Evolutionary conservation across 208 protist species (phyloP), one percentile per base, ranked within the genome.

Genomic region (Trichomonas vaginalis): DNA sequence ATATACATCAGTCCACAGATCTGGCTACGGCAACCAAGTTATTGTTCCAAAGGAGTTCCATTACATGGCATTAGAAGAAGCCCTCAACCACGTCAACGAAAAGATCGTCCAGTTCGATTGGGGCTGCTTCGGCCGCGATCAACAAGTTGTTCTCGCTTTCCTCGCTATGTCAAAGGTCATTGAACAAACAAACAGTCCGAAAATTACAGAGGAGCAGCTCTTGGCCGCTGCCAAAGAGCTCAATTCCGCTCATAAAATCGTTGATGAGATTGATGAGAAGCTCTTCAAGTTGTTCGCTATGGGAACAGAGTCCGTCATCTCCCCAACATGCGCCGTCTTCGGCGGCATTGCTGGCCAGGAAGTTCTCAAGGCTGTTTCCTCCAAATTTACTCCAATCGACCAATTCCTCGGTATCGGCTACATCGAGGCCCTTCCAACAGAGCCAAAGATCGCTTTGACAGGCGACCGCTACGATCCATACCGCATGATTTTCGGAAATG

Each of bases 401-500:
- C 97, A 98, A 95, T 88, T 79, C 79, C 10, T 96, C 0, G 51
- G n/a, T 32, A 95, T 86, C 23, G 95, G 42, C 12, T 92, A 95
- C 45, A 51, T 96, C 39, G 70, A 96, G 45, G n/a, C 82, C n/a
- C 32, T 96, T 32, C n/a, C 27, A 79, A 42, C 12, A 37, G 80
- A 56, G 17, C 3, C 10, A 15, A 39, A 80, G 23, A 14, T 32
- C n/a, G 45, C 21, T 35, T 42, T 62, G 80, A 96, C 96, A 37
- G 39, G 56, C 1, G 96, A 96, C 61, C 95, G 99, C 35, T 99
- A 99, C 97, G 98, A 99, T 96, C 97, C 97, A 10, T 98, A 99
- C 97, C 98, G 98, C 87, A 97, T 97, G 21, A 97, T 99, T 15
- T 98, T 99, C 90, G 99, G 99, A 56, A 97, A 97, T 32, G 97